Base-by-base conservation (phyloP, 225 moss, liverwort and hornwort genomes). In the Physcomitrium patens region DNA sequence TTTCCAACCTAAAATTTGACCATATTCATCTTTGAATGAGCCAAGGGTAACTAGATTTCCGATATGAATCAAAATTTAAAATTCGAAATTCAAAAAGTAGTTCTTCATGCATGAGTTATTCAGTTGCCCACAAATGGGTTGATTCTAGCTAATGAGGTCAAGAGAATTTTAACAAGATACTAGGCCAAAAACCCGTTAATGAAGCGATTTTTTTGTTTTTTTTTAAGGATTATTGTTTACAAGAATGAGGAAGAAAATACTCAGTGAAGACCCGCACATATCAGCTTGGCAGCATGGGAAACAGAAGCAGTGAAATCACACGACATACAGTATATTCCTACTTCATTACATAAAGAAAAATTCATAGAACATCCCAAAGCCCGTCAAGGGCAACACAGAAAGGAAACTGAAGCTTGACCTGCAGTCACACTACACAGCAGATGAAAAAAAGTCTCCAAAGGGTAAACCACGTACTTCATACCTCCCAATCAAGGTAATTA, bases 401-500 rank as follows among this genome's bases (percentile, higher is more conserved):
- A 61, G 59, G 70, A 84, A 80, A 77, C 84, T 77, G 84, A 84
- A 80, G 74, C 67, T 84, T 80, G 80, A 80, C 84, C 84, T 84
- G 80, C 84, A 84, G 63, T 74, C 70, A 84, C 74, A 77, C 77
- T 80, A 77, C 77, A 84, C 84, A 80, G 77, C 84, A 84, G 77
- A 76, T 69, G 80, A 53, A 73, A 80, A 77, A 77, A 80, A 60
- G 84, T 84, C 84, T 70, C 66, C 84, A 80, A 55, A 80, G 77
- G 70, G 73, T 75, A 22, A 77, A 85, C 85, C 81, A 78, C 84
- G 31, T 67, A 82, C 84, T 78, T 72, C 83, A 81, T 93, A 97
- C 97, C 97, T 99, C 94, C 97, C 97, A 99, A 85, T 99, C 97
- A 85, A 99, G 93, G 84, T 95, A 91, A 88, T 85, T 85, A 86